Percentiles rank a stretch among this genome's conserved stretches.
Conservation (phyloP, 257 asterid species). For the Oldenlandia corymbosa region DNA sequence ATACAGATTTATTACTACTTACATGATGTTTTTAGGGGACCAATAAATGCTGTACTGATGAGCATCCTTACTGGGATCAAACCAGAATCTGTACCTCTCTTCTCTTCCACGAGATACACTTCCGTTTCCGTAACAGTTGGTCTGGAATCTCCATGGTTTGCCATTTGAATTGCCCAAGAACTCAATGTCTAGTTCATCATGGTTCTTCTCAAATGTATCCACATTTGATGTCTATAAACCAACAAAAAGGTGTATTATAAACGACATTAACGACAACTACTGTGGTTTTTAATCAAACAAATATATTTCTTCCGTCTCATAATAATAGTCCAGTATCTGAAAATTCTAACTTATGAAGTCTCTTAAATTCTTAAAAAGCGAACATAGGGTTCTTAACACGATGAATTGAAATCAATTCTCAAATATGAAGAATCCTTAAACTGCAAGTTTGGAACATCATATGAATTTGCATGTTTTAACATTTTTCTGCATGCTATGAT, state of each 20-base stretch:
- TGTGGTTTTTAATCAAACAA: too few relatives aligned
- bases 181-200: constrained; percentile 87
- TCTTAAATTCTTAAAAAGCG: too few relatives aligned
- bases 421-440: too few relatives aligned
- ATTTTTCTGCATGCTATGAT: not conserved
- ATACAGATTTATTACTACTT: constrained; percentile 2
- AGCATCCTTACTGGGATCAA: constrained; percentile 68
- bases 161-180: constrained; percentile 75
- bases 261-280: too few relatives aligned
- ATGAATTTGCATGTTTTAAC: too few relatives aligned
- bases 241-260: too few relatives aligned
- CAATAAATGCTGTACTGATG: constrained; percentile 87
- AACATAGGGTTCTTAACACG: too few relatives aligned
- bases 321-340: too few relatives aligned
- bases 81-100: constrained; percentile 88
- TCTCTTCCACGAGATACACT: constrained; percentile 85
- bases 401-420: too few relatives aligned
- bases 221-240: constrained; percentile 64
- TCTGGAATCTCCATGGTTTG: constrained; percentile 86
- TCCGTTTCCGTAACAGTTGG: constrained; percentile 85
- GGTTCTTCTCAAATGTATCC: constrained; percentile 85
- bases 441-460: too few relatives aligned
- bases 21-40: constrained; percentile 71
- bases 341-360: too few relatives aligned
- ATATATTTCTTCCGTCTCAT: too few relatives aligned